Conservation (phyloP, 2,329 filamentous ascomycete species). For the Orbilia oligospora region DNA sequence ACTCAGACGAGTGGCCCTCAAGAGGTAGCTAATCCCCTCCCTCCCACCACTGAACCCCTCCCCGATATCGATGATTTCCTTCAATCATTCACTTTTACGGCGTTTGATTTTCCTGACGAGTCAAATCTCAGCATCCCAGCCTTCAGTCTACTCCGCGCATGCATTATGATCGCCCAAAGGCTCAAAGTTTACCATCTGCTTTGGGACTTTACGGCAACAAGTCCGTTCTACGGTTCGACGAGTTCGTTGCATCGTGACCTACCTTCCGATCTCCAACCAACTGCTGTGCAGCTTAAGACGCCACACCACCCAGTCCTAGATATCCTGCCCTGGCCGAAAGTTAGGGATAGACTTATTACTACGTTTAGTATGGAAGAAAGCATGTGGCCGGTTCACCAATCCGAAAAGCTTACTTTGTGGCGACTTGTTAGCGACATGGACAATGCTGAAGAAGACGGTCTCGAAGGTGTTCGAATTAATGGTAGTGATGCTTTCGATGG, state of each 20-base stretch:
- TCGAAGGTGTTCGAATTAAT: slow-evolving; percentile 47
- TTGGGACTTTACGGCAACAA: slow-evolving; percentile 60
- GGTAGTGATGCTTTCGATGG: slow-evolving; percentile 43
- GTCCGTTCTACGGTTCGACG: slow-evolving; percentile 57
- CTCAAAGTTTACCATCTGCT: slow-evolving; percentile 55
- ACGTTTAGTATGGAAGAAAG: slow-evolving; percentile 45
- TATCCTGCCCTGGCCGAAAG: slow-evolving; percentile 45
- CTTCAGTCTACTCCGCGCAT: slow-evolving; percentile 56
- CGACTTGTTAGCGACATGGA: slow-evolving; percentile 51
- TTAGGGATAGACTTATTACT: slow-evolving; percentile 49
- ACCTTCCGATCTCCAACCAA: slow-evolving; percentile 39
- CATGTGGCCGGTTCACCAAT: slow-evolving; percentile 49
- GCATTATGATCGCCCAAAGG: slow-evolving; percentile 55
- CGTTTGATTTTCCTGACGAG: slow-evolving; percentile 58
- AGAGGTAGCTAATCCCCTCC: slow-evolving; percentile 47
- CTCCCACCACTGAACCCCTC: slow-evolving; percentile 37
- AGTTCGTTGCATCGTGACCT: slow-evolving; percentile 51
- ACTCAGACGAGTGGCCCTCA: slow-evolving; percentile 52
- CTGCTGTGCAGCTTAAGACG: slow-evolving; percentile 27
- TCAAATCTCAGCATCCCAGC: slow-evolving; percentile 56
- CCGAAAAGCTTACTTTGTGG: slow-evolving; percentile 45
- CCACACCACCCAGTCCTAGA: slow-evolving; percentile 48
- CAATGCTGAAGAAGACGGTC: slow-evolving; percentile 50
- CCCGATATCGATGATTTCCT: slow-evolving; percentile 51
- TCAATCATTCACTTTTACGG: slow-evolving; percentile 45